Evolutionary conservation across 1,284 basidiomycete genomes (phyloP).

Genomic region (Cystobasidium slooffiae): DNA sequence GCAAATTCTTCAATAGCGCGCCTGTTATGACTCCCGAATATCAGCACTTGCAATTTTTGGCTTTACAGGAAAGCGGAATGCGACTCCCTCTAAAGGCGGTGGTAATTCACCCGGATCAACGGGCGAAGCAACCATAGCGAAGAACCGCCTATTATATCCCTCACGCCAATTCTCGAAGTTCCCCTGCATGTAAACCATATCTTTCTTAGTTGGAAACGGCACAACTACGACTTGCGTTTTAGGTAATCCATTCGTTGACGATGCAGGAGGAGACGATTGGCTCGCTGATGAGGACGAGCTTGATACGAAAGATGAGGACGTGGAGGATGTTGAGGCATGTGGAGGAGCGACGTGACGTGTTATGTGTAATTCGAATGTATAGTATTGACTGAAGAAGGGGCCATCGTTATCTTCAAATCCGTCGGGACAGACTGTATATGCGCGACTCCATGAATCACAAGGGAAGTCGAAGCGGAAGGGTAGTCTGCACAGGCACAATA

Average conservation of each 20-base stretch:
- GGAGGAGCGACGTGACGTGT: not conserved
- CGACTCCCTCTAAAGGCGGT: slow-evolving; percentile 22
- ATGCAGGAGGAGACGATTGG: not conserved
- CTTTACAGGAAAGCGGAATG: not conserved
- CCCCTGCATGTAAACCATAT: not conserved
- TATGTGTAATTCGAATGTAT: slow-evolving; percentile 13
- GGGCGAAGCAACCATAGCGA: slow-evolving; percentile 19
- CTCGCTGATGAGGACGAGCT: not conserved
- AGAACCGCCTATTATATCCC: slow-evolving; percentile 19
- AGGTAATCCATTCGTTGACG: not conserved
- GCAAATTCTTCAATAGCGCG: slow-evolving; percentile 29
- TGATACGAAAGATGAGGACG: not conserved
- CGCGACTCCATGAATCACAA: slow-evolving; percentile 1
- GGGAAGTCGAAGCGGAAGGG: slow-evolving; percentile 22
- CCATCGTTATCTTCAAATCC: not conserved
- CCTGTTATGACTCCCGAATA: not conserved
- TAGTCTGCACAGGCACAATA: no score
- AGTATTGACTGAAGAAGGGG: slow-evolving; percentile 14
- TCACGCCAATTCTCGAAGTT: slow-evolving; percentile 12
- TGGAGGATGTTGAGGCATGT: not conserved
- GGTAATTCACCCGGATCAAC: slow-evolving; percentile 37
- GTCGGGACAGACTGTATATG: slow-evolving; percentile 8
- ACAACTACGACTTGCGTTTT: not conserved
- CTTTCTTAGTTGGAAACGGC: slow-evolving; percentile 14
- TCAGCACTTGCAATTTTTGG: not conserved